Evolutionary conservation across 805 yeast species (phyloP), one percentile per base, ranked within the genome.

Genomic region (Teunomyces stri): DNA sequence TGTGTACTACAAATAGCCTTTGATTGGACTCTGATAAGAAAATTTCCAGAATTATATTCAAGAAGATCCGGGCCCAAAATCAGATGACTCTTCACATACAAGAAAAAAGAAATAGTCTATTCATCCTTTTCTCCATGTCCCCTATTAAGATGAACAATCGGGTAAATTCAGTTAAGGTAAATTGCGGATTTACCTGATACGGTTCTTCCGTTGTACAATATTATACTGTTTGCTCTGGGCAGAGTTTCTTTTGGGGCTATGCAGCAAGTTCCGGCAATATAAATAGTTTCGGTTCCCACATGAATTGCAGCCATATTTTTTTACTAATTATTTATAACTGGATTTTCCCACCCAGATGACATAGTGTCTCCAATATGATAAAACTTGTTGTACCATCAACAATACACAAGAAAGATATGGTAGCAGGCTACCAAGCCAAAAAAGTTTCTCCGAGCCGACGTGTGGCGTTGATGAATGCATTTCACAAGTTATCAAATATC

Each of bases 61-160:
- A 21, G 6, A 36, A 22, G 28, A 36, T 36, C 40, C 20, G 22
- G 40, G 40, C 40, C 29, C 40, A 36, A 12, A 36, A 36, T 36
- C 40, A 22, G 40, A 36, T 22, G 40, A 36, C 40, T 36, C 40
- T 36, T 36, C 21, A 6, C 25, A 11, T 36, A 22, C 15, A 12
- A 11, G 22, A 21, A 36, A 36, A 18, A 36, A 36, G 15, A 13
- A n/a, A 36, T 36, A 10, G 20, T 36, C 28, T 36, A 36, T 20
- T 36, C 40, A 36, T 36, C 40, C 40, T 36, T 36, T 36, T 36
- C 28, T 36, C 40, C 40, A 36, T 18, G 29, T n/a, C 38, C 38
- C 38, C 38, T 16, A 18, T 35, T 16, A 16, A 35, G 22, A 35
- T 35, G 38, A 35, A 16, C 18, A 12, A 35, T 16, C 38, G n/a